Base-by-base conservation (phyloP, 2,329 filamentous ascomycete species). In the Zymoseptoria ardabiliae region DNA sequence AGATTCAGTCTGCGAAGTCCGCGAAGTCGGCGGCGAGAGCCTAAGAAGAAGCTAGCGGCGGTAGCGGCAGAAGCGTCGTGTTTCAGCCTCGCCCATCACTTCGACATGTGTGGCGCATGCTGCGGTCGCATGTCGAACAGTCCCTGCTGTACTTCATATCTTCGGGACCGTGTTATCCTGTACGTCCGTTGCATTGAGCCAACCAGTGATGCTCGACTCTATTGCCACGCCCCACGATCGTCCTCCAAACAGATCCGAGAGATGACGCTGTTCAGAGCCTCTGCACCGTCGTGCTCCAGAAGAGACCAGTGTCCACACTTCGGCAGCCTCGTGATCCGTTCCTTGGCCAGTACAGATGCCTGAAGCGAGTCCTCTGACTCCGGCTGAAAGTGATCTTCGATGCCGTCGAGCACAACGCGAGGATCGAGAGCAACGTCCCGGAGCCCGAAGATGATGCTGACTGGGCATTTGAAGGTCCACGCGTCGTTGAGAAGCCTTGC, bases 361-460 rank as follows among this genome's bases (percentile, higher is more conserved):
- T 54, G 56, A 19, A 58, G 25, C 0, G 41, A 53, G 19, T 52
- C 54, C 17, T 48, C 55, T 3, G 51, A 49, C 13, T 62, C 57
- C 4, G 20, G 50, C 52, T 61, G 50, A 19, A 84, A 73, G 62
- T 80, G 83, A 56, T 82, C 79, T 1, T 74, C 73, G 22, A 84
- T 76, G 0, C 81, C 81, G 56, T 82, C 79, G 23, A 85, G 68
- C 23, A 75, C 77, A 25, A 85, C 70, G 11, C 73, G 70, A 50
- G 70, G 71, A 54, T 82, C 77, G 45, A 85, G 75, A 5, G 81
- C 82, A 10, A 73, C 66, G 66, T 85, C 83, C 21, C 74, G 66
- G 63, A 78, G 70, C 2, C 82, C 83, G 73, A 81, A 82, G 49
- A 85, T 62, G 19, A 85, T 68, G 5, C 81, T 84, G 13, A 79